Conservation (phyloP, 139 green algal genomes). For the Volvox africanus region DNA sequence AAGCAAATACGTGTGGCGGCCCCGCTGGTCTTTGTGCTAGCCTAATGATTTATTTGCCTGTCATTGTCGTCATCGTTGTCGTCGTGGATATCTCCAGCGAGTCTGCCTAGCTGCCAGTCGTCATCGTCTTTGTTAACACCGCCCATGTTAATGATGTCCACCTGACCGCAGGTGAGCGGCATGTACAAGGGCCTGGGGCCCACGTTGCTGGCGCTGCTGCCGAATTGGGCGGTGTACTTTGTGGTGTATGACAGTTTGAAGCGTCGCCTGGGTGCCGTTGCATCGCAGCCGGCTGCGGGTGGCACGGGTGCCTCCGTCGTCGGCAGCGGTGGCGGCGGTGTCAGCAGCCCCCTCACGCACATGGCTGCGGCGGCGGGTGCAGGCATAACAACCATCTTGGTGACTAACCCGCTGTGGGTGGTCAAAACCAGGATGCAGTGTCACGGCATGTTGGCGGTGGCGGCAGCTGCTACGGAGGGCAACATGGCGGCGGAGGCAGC, state of each 20-base stretch:
- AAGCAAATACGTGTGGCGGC: too few relatives aligned
- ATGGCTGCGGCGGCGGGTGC: constrained; percentile 88
- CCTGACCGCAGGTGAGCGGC: constrained; percentile 58
- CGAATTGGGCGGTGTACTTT: constrained; percentile 94
- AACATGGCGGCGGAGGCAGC: background rate
- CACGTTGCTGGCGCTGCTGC: constrained; percentile 94
- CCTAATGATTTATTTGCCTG: too few relatives aligned
- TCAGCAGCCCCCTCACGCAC: constrained; percentile 69
- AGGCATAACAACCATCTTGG: constrained; percentile 85
- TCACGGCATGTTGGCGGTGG: constrained; percentile 69
- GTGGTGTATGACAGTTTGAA: constrained; percentile 51
- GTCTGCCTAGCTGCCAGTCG: too few relatives aligned
- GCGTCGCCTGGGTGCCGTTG: background rate
- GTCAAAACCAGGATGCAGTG: constrained; percentile 96
- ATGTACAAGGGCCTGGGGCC: constrained; percentile 94
- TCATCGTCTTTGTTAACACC: too few relatives aligned
- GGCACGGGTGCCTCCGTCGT: background rate
- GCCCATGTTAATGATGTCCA: too few relatives aligned
- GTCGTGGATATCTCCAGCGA: too few relatives aligned
- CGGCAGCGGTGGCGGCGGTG: background rate
- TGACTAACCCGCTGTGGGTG: constrained; percentile 98
- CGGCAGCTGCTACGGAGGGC: background rate
- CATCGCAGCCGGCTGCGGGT: background rate
- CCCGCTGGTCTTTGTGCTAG: too few relatives aligned
- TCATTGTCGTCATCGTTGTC: too few relatives aligned